These are phyloP conservation scores for Starmera quercuum DNA, from an alignment of 805 yeast genomes.

Conservation along the genomic window DNA sequence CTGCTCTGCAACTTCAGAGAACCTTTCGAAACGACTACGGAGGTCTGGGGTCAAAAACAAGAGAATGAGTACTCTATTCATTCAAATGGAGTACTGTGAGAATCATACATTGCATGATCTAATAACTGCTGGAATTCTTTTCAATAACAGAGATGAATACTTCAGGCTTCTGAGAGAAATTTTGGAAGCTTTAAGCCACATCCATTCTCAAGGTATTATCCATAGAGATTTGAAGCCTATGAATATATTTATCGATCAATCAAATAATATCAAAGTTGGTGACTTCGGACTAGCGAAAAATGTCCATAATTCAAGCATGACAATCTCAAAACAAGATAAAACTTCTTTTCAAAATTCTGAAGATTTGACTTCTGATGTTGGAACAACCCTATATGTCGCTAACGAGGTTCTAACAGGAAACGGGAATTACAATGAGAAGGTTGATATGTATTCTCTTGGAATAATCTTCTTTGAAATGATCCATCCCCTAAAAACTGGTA, in stretches of 20 bases:
- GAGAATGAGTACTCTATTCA: slow-evolving; percentile 66
- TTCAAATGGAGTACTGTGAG: slow-evolving; percentile 98
- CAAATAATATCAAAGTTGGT: slow-evolving; percentile 86
- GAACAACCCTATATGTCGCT: slow-evolving; percentile 91
- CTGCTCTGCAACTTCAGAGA: slow-evolving; percentile 17
- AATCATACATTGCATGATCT: slow-evolving; percentile 83
- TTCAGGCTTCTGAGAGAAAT: slow-evolving; percentile 88
- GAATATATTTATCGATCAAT: slow-evolving; percentile 89
- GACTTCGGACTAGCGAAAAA: slow-evolving; percentile 96
- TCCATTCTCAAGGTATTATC: slow-evolving; percentile 89
- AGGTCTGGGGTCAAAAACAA: slow-evolving; percentile 16
- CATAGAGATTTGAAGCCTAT: slow-evolving; percentile 94
- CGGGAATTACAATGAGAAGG: slow-evolving; percentile 82
- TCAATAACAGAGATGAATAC: slow-evolving; percentile 65
- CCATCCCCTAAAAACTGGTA: slow-evolving; percentile 74
- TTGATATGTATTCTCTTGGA: slow-evolving; percentile 93
- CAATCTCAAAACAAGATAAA: slow-evolving; percentile 20
- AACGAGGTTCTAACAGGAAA: slow-evolving; percentile 72
- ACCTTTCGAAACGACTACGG: slow-evolving; percentile 13
- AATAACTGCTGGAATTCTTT: slow-evolving; percentile 67
- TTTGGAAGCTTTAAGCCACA: slow-evolving; percentile 82
- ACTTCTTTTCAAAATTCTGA: slow-evolving; percentile 33
- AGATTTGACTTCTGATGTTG: slow-evolving; percentile 86
- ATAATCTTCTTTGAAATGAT: slow-evolving; percentile 95
- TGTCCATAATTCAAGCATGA: slow-evolving; percentile 45